Conservation (phyloP, 208 protist species). For the Wallacemonas sp. region DNA sequence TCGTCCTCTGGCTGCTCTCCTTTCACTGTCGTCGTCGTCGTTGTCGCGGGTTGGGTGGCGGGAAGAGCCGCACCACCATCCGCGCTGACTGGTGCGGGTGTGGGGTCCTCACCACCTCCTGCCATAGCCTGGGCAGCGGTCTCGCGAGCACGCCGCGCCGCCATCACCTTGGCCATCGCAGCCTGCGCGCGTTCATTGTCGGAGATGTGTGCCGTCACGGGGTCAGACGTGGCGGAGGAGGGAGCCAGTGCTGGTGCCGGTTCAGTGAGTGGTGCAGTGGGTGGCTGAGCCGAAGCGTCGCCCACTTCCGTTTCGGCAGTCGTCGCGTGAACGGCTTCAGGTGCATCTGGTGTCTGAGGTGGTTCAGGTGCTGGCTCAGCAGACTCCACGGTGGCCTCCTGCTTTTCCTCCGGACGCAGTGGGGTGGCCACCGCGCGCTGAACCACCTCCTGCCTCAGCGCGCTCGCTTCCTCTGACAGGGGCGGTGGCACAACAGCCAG, state of each 20-base stretch:
- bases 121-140: conserved; percentile 8
- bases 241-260: not conserved
- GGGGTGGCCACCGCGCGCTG: conserved; percentile 10
- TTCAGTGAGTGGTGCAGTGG: too few species aligned
- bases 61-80: too few species aligned
- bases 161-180: conserved; percentile 22
- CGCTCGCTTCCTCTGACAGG: conserved; percentile 28
- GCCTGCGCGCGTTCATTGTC: conserved; percentile 16
- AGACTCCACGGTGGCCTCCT: conserved; percentile 15
- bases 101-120: not conserved
- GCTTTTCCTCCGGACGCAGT: conserved; percentile 12
- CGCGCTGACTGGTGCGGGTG: not conserved
- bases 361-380: too few species aligned
- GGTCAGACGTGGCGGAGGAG: conserved; percentile 7
- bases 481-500: conserved; percentile 71
- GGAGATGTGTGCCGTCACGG: conserved; percentile 4
- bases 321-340: too few species aligned
- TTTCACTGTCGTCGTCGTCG: not conserved
- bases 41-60: not conserved
- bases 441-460: conserved; percentile 42
- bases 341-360: too few species aligned
- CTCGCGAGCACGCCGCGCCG: conserved; percentile 14
- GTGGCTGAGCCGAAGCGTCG: not conserved
- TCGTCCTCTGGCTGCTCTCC: not conserved
- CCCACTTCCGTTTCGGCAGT: too few species aligned